Evolutionary conservation across 441 rosid genomes (phyloP), one percentile per base, ranked within the genome.

Genomic region (Gossypium aridum): DNA sequence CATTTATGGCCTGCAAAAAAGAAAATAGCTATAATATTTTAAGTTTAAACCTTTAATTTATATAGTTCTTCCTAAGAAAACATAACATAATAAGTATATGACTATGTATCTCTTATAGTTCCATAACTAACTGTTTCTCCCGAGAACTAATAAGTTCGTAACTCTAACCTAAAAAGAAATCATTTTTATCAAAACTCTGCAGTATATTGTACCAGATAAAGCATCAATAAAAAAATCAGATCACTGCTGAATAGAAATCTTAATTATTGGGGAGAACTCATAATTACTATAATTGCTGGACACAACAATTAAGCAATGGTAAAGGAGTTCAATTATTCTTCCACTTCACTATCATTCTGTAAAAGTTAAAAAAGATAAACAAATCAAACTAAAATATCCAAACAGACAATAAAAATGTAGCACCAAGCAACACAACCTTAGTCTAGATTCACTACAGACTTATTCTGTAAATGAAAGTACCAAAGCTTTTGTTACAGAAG

Each of bases 401-500:
- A 4, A 79, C 1, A 23, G 57, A 59, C 16, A 22, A 45, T 12
- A 19, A 8, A 56, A 39, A 54, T 22, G 57, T 28, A 25, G 39
- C 26, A 51, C 2, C 39, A 72, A 7, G 31, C 76, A 71, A n/a
- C 25, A 55, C 14, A 71, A 80, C 43, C 37, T 39, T 64, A 17
- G 10, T 13, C 19, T 37, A 34, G 70, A 74, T 51, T 49, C 19
- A 74, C 4, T 25, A 23, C 23, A 47, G 19, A 3, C 59, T 75
- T 69, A 22, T 34, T n/a, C 43, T 37, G 65, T n/a, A 20, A 13
- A 70, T 61, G 55, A 16, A 16, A 47, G 72, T 87, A 92, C 95
- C 97, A 85, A 76, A 75, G 88, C 83, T 80, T 83, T 85, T 17
- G 83, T 81, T 45, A 67, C 67, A 62, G 86, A 83, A 43, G 85